Evolutionary conservation across 176 grass and related monocot species (phyloP).

Genomic region (Carex scoparia): DNA sequence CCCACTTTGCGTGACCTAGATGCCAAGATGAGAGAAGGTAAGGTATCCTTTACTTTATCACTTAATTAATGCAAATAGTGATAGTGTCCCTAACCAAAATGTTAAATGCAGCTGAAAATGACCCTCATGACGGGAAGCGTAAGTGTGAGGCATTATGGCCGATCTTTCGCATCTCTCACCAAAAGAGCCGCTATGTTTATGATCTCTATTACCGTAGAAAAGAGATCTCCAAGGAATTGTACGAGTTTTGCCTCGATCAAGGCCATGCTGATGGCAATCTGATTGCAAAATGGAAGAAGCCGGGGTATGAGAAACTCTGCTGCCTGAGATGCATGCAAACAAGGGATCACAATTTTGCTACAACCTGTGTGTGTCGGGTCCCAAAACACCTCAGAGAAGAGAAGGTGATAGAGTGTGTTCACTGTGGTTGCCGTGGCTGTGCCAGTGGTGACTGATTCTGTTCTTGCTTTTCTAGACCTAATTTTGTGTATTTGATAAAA

Average conservation of each 20-base stretch:
- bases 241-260: conserved; percentile 84
- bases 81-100: background rate
- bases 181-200: conserved; percentile 83
- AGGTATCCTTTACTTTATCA: background rate
- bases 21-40: conserved; percentile 92
- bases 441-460: conserved; percentile 65
- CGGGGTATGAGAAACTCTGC: conserved; percentile 70
- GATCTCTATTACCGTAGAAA: conserved; percentile 84
- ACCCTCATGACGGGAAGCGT: conserved; percentile 81
- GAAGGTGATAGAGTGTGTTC: conserved; percentile 83
- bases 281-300: conserved; percentile 98
- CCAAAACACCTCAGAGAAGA: conserved; percentile 79
- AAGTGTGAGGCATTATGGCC: conserved; percentile 87
- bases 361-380: conserved; percentile 67
- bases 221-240: conserved; percentile 81
- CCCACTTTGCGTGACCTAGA: conserved; percentile 78
- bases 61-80: background rate
- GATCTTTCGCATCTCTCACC: conserved; percentile 80
- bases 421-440: conserved; percentile 71
- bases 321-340: conserved; percentile 78
- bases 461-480: background rate
- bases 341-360: conserved; percentile 73
- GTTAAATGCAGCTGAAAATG: conserved; percentile 69
- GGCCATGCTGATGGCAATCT: conserved; percentile 78
- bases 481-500: background rate